These are phyloP conservation scores for Beta corolliflora DNA, from an alignment of 179 eudicot species.

Conservation along the genomic window DNA sequence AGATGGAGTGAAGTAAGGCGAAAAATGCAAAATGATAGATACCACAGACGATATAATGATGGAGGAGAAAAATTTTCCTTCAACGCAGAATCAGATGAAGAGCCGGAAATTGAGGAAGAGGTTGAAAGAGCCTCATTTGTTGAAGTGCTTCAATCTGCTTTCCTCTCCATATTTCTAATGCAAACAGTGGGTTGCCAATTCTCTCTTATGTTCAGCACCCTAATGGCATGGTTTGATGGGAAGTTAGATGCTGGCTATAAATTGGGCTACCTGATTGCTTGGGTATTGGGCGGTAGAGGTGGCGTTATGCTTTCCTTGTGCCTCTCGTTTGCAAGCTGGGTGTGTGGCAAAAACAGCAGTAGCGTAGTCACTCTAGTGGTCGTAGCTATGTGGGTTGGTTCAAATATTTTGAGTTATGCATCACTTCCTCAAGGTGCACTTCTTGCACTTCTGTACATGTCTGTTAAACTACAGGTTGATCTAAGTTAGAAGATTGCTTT, in stretches of 20 bases:
- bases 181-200: constrained; percentile 59
- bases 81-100: constrained; percentile 39
- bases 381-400: constrained; percentile 79
- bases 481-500: constrained; percentile 25
- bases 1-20: constrained; percentile 54
- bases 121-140: constrained; percentile 64
- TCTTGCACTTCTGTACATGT: constrained; percentile 78
- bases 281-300: constrained; percentile 70
- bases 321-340: constrained; percentile 82
- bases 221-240: constrained; percentile 64
- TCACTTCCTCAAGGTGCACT: constrained; percentile 85
- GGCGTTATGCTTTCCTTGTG: constrained; percentile 76
- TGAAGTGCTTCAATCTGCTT: constrained; percentile 64
- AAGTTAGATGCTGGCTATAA: constrained; percentile 73
- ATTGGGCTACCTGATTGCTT: constrained; percentile 66
- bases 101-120: constrained; percentile 34
- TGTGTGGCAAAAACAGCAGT: constrained; percentile 81
- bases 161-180: constrained; percentile 70
- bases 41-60: constrained; percentile 37
- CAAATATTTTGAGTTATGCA: constrained; percentile 55
- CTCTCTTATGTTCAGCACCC: constrained; percentile 65
- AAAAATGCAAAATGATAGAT: constrained; percentile 49
- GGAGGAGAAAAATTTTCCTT: constrained; percentile 38
- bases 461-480: constrained; percentile 67
- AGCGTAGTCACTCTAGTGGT: constrained; percentile 59